Evolutionary conservation across 371 early-diverging fungal species (phyloP).

Genomic region (Haplosporangium sp.): DNA sequence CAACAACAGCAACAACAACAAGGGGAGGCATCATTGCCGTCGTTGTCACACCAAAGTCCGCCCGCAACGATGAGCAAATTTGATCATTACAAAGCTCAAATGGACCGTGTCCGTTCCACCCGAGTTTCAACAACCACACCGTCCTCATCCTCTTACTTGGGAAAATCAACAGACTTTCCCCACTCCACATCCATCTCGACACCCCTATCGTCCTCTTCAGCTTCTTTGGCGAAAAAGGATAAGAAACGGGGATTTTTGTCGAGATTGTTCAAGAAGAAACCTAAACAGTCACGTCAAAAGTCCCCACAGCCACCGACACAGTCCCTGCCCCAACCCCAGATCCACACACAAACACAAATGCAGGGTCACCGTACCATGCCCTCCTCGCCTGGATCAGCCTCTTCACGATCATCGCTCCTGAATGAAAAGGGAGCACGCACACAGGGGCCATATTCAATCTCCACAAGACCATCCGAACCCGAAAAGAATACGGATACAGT

Average conservation of each 20-base stretch:
- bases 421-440: constrained; percentile 5
- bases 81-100: constrained; percentile 38
- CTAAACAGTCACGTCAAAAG: background rate
- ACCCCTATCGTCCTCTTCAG: background rate
- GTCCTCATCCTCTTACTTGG: constrained; percentile 1
- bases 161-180: background rate
- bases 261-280: no score
- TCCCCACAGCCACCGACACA: constrained; percentile 9
- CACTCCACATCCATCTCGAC: background rate
- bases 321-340: background rate
- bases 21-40: background rate
- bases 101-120: constrained; percentile 24
- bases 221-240: no score
- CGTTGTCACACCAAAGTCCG: background rate
- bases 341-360: background rate
- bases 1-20: constrained; percentile 2
- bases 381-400: background rate
- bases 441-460: background rate
- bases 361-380: background rate
- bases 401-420: constrained; percentile 7
- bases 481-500: background rate
- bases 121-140: constrained; percentile 11
- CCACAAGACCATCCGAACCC: background rate
- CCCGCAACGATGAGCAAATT: constrained; percentile 26
- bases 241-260: no score